These are phyloP conservation scores for Coemansia sp. DNA, from an alignment of 192 early-diverging fungal genomes.

Conservation along the genomic window DNA sequence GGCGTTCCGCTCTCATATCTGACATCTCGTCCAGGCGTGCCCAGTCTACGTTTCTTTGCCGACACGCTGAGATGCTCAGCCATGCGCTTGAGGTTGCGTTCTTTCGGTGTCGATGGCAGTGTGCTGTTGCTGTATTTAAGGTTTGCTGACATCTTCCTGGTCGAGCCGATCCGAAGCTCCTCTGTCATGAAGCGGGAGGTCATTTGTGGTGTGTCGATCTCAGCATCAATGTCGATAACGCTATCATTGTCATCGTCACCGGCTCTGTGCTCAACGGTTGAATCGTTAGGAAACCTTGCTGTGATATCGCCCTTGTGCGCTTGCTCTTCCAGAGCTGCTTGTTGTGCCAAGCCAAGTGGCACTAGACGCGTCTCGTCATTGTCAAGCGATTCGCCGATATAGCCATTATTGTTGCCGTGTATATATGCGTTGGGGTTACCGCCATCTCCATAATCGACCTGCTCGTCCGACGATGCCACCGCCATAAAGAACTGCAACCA, in stretches of 20 bases:
- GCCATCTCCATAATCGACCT: conserved; percentile 9
- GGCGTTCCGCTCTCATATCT: conserved; percentile 2
- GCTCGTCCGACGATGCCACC: conserved; percentile 39
- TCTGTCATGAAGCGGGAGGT: conserved; percentile 55
- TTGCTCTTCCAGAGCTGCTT: conserved; percentile 30
- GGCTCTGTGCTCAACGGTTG: not conserved
- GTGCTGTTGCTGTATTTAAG: not conserved
- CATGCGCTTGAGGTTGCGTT: conserved; percentile 33
- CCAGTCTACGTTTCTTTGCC: conserved; percentile 24
- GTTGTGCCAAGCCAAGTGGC: conserved; percentile 24
- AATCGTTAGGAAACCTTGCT: conserved; percentile 37
- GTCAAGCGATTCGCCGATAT: not conserved
- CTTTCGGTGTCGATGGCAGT: conserved; percentile 17
- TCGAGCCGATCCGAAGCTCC: conserved; percentile 14
- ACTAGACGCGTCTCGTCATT: conserved; percentile 17
- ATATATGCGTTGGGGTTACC: no score
- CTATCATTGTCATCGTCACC: conserved; percentile 23
- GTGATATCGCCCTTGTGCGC: conserved; percentile 41
- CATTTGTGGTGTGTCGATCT: conserved; percentile 49
- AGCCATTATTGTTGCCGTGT: conserved; percentile 14
- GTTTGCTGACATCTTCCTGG: not conserved
- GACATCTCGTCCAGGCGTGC: conserved; percentile 18
- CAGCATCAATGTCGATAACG: conserved; percentile 38
- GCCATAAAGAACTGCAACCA: conserved; percentile 57
- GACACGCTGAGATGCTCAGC: conserved; percentile 36